These are phyloP conservation scores for Plectranthus barbatus DNA, from an alignment of 257 asterid species.

Conservation along the genomic window DNA sequence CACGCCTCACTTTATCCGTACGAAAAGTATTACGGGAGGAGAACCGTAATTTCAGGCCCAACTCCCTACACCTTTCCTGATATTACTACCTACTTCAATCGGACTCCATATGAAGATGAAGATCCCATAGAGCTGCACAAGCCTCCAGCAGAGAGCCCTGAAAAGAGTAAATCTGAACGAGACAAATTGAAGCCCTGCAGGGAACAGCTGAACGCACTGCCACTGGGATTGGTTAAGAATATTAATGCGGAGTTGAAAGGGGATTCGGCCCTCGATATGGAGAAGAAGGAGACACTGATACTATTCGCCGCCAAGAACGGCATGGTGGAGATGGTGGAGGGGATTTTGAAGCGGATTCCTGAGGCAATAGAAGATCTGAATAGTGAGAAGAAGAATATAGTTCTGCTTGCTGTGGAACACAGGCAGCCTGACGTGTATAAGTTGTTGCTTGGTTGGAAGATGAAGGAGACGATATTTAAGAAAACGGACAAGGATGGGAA, in stretches of 20 bases:
- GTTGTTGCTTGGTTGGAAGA: background rate
- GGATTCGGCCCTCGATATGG: background rate
- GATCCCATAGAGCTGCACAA: background rate
- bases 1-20: background rate
- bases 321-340: constrained; percentile 19
- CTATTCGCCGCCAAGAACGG: constrained; percentile 29
- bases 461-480: constrained; percentile 19
- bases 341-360: constrained; percentile 3
- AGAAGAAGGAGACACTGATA: constrained; percentile 20
- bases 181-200: background rate
- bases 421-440: constrained; percentile 22
- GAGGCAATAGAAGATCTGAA: constrained; percentile 26
- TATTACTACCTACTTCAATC: background rate
- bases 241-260: background rate
- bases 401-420: constrained; percentile 26
- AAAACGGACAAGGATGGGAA: constrained; percentile 27
- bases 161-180: no score
- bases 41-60: background rate
- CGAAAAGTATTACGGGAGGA: constrained; percentile 4
- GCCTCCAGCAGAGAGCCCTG: no score
- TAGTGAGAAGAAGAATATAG: constrained; percentile 17
- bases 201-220: background rate
- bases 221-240: background rate
- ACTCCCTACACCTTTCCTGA: background rate
- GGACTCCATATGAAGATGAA: background rate